A percentile compares a stretch with the other conserved stretches of the same genome.
These are phyloP conservation scores for Leccinum olivaceoglutinosum DNA, from an alignment of 1,284 basidiomycete genomes.

Conservation along the genomic window DNA sequence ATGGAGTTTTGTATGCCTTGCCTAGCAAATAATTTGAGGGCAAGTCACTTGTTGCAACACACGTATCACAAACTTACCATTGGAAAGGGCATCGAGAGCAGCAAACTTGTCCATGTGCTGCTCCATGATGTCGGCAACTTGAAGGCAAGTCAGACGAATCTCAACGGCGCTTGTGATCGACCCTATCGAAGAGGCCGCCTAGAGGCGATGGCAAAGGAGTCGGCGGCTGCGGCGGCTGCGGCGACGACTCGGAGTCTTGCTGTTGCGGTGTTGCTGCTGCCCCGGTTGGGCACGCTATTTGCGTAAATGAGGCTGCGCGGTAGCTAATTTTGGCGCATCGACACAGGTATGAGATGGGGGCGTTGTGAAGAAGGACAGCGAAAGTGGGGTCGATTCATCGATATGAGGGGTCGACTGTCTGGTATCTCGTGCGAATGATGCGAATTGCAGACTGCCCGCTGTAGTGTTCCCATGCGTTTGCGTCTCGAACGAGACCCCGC, in stretches of 20 bases:
- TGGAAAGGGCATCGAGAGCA: conserved; percentile 62
- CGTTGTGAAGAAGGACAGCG: no score
- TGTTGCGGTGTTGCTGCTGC: no score
- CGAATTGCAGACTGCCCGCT: conserved; percentile 9
- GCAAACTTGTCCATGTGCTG: conserved; percentile 57
- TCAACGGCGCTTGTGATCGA: no score
- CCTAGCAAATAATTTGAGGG: conserved; percentile 18
- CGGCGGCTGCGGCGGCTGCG: no score
- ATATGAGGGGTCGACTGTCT: conserved; percentile 13
- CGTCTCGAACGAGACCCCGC: conserved; percentile 16
- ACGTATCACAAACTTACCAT: conserved; percentile 22
- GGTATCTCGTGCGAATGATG: not conserved
- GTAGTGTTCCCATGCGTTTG: conserved; percentile 1
- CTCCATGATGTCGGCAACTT: conserved; percentile 65
- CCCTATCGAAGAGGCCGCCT: no score
- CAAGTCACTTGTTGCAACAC: not conserved
- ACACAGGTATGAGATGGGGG: no score
- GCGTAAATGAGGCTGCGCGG: no score
- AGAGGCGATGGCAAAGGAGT: no score
- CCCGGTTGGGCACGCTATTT: no score
- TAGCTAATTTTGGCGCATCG: no score
- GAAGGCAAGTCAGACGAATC: conserved; percentile 12
- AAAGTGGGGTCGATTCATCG: no score
- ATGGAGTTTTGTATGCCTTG: conserved; percentile 49
- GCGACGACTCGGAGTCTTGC: no score